A percentile compares a stretch with the other conserved stretches of the same genome.
phyloP scores from a whole-genome alignment of 2,329 filamentous ascomycete species.

The Byssothecium circinans region DNA sequence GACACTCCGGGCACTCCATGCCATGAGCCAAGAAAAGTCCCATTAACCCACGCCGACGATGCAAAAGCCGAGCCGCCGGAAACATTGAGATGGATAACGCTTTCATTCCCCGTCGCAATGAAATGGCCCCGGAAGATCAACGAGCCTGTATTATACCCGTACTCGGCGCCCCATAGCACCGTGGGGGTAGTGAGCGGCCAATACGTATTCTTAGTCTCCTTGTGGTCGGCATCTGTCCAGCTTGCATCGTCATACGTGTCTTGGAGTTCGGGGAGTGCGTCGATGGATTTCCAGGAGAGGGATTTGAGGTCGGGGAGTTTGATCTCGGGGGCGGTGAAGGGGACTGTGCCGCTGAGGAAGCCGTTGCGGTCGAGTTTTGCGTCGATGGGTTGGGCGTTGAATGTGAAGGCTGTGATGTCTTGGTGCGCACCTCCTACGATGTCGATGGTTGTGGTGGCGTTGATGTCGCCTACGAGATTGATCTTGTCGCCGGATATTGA shows the following conservation, averaged over 20 bases:
- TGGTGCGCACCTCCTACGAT: constrained; percentile 64
- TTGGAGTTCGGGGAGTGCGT: constrained; percentile 69
- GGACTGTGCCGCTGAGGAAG: constrained; percentile 54
- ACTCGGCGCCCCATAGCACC: constrained; percentile 66
- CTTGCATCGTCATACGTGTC: constrained; percentile 65
- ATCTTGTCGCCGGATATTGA: constrained; percentile 57
- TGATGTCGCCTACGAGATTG: constrained; percentile 69
- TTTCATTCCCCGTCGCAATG: constrained; percentile 61
- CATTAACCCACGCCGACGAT: constrained; percentile 66
- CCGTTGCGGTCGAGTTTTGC: constrained; percentile 47
- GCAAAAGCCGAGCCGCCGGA: constrained; percentile 69
- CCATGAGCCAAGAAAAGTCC: constrained; percentile 64
- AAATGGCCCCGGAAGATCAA: constrained; percentile 72
- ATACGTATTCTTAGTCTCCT: constrained; percentile 57
- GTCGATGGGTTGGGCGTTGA: constrained; percentile 54
- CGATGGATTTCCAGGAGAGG: constrained; percentile 66
- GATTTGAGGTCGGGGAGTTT: constrained; percentile 58
- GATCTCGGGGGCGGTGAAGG: constrained; percentile 54
- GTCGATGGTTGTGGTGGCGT: constrained; percentile 66
- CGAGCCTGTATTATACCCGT: constrained; percentile 69
- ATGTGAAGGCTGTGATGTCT: constrained; percentile 54
- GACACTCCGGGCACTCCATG: constrained; percentile 53
- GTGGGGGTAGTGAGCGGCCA: constrained; percentile 42
- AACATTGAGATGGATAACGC: constrained; percentile 55
- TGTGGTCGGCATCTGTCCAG: constrained; percentile 64